Percentiles rank a stretch among this genome's conserved stretches.
These are phyloP conservation scores for Pythium insidiosum DNA, from an alignment of 352 stramenopile species.

Conservation along the genomic window DNA sequence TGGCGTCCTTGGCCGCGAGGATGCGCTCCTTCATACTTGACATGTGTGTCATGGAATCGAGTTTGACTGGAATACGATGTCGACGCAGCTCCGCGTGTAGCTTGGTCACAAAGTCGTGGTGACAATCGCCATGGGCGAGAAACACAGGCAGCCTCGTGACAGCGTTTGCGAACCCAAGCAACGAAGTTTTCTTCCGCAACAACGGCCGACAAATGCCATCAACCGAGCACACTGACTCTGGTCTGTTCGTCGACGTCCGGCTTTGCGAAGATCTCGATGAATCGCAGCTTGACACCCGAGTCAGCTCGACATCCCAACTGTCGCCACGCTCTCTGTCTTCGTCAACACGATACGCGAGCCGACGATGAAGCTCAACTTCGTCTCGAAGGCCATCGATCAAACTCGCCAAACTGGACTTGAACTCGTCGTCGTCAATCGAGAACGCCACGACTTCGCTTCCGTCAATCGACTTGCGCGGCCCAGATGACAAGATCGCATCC, in stretches of 20 bases:
- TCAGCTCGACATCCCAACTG: too few relatives aligned
- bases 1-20: conserved; percentile 67
- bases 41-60: conserved; percentile 65
- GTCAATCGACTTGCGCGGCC: conserved; percentile 27
- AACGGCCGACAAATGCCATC: too few relatives aligned
- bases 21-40: conserved; percentile 72
- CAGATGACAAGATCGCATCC: conserved; percentile 44
- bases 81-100: conserved; percentile 43
- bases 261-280: too few relatives aligned
- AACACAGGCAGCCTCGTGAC: conserved; percentile 48
- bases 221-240: too few relatives aligned
- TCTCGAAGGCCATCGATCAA: conserved; percentile 70
- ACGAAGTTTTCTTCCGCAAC: too few relatives aligned
- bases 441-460: conserved; percentile 31
- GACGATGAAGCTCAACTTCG: conserved; percentile 61
- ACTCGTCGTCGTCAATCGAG: conserved; percentile 59
- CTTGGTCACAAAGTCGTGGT: conserved; percentile 53
- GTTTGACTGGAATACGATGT: conserved; percentile 36
- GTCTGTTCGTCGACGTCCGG: conserved; percentile 6
- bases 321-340: too few relatives aligned
- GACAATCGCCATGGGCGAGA: conserved; percentile 68
- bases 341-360: conserved; percentile 6
- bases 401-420: conserved; percentile 46
- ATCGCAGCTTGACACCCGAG: too few relatives aligned
- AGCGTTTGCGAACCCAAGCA: conserved; percentile 54